A percentile compares a stretch with the other conserved stretches of the same genome.
Conservation (phyloP, 2,329 filamentous ascomycete genomes). For the Claviceps pusilla region DNA sequence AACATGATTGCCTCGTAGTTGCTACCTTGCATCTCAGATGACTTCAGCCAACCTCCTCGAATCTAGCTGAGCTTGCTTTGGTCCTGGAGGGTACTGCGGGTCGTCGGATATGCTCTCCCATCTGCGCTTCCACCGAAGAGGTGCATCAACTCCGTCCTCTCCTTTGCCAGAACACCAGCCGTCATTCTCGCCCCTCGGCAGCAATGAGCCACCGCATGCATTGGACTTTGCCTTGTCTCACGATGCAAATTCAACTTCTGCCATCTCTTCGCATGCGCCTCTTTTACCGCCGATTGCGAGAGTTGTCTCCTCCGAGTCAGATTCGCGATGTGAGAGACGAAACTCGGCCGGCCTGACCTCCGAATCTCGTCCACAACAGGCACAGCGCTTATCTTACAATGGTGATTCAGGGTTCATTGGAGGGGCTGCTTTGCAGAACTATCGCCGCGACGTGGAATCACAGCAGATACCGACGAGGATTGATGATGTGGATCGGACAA, state of each 20-base stretch:
- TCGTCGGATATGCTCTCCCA: slow-evolving; percentile 31
- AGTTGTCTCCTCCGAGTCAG: slow-evolving; percentile 28
- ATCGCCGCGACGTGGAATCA: slow-evolving; percentile 24
- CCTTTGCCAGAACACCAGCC: slow-evolving; percentile 33
- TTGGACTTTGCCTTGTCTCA: slow-evolving; percentile 22
- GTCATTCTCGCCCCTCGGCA: slow-evolving; percentile 21
- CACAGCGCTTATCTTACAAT: slow-evolving; percentile 20
- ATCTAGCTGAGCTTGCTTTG: background rate
- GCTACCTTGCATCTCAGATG: background rate
- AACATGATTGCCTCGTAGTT: slow-evolving; percentile 1
- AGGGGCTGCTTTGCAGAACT: slow-evolving; percentile 37
- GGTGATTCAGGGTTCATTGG: slow-evolving; percentile 36
- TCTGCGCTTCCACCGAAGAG: slow-evolving; percentile 44
- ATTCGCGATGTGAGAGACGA: slow-evolving; percentile 11
- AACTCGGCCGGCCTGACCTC: slow-evolving; percentile 5
- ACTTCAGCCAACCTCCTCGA: background rate
- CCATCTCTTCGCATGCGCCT: slow-evolving; percentile 26
- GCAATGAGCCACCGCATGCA: slow-evolving; percentile 26
- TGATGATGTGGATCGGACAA: background rate
- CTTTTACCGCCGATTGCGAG: slow-evolving; percentile 36
- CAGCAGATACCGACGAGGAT: slow-evolving; percentile 2
- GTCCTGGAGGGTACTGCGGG: background rate
- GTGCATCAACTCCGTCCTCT: slow-evolving; percentile 39
- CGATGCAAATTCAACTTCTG: slow-evolving; percentile 21
- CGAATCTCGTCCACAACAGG: slow-evolving; percentile 13